Evolutionary conservation across 805 yeast species (phyloP), one percentile per base, ranked within the genome.

Genomic region (Nakazawaea ernobii): DNA sequence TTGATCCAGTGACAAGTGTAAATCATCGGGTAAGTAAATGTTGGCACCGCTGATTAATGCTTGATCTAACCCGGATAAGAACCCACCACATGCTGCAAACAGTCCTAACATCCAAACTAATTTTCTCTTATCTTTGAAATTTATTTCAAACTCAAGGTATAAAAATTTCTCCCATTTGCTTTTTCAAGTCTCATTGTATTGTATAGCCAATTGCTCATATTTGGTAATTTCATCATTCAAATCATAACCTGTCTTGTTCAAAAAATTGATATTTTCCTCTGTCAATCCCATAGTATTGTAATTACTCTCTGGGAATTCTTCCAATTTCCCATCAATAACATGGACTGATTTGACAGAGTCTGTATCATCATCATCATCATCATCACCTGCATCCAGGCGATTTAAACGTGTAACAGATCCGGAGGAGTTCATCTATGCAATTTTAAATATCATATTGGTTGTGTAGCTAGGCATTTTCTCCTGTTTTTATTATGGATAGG

Each of bases 21-120:
- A 66, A 27, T 67, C 70, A 1, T 60, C 60, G 13, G 65, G 67
- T 72, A 80, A 71, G 24, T 77, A 75, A 46, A 77, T 67, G 33
- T 71, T 67, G 2, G 87, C 87, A 58, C 86, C 87, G 28, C 80
- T 72, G 51, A 82, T 82, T 39, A 81, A 70, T n/a, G 85, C 78
- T 67, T 82, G 87, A 62, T 82, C 88, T 39, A 80, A 62, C 52
- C 87, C 87, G 10, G 85, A 78, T 42, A 82, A 71, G 49, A 80
- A 59, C 42, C 88, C 88, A 26, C 83, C 86, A 51, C 76, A 71
- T 7, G 84, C 73, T 6, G 85, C 83, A 54, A 81, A 80, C 10
- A 59, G 59, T 14, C 82, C 86, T 42, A 80, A 63, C 54, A 75
- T 63, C 48, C 60, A 58, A 24, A 74, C 75, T 71, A 77, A 73